A percentile compares a stretch with the other conserved stretches of the same genome.
phyloP scores from a whole-genome alignment of 73 alveolate genomes.

The Loxodes magnus region DNA sequence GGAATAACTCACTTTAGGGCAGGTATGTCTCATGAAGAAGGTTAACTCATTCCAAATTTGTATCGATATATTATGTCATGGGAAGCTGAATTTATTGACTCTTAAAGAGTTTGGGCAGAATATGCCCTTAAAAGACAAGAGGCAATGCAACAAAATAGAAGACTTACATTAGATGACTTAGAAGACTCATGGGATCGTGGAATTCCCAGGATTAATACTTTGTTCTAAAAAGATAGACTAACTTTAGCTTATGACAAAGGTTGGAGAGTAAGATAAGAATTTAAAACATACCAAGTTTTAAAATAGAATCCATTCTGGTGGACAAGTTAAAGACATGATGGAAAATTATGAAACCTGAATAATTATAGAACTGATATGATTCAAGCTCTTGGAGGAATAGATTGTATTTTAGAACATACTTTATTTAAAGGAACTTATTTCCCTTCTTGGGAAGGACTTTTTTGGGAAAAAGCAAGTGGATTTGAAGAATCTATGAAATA shows the following conservation, averaged over 20 bases:
- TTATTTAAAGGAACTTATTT: constrained; percentile 99
- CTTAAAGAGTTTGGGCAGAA: constrained; percentile 99
- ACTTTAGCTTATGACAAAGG: constrained; percentile 99
- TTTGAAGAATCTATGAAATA: constrained; percentile 98
- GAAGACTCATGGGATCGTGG: constrained; percentile 99
- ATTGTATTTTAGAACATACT: constrained; percentile 99
- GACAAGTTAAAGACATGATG: constrained; percentile 99
- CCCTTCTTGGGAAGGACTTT: constrained; percentile 99
- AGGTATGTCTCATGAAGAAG: constrained; percentile 99
- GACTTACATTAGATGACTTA: constrained; percentile 96
- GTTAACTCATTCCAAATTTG: constrained; percentile 97
- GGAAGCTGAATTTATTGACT: constrained; percentile 98
- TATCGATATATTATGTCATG: constrained; percentile 98
- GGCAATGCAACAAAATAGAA: constrained; percentile 97
- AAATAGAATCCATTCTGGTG: constrained; percentile 99
- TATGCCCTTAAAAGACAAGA: constrained; percentile 98
- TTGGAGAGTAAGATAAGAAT: constrained; percentile 99
- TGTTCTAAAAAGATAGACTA: constrained; percentile 98
- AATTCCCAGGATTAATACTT: constrained; percentile 98
- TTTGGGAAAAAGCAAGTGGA: constrained; percentile 98
- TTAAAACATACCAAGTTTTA: constrained; percentile 90
- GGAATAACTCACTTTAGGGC: constrained; percentile 97
- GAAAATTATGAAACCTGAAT: constrained; percentile 99
- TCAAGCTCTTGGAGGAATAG: constrained; percentile 99
- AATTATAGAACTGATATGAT: constrained; percentile 99